Evolutionary conservation across 148 eudicot species (phyloP), one percentile per base, ranked within the genome.

Genomic region (Nepenthes mirabilis): DNA sequence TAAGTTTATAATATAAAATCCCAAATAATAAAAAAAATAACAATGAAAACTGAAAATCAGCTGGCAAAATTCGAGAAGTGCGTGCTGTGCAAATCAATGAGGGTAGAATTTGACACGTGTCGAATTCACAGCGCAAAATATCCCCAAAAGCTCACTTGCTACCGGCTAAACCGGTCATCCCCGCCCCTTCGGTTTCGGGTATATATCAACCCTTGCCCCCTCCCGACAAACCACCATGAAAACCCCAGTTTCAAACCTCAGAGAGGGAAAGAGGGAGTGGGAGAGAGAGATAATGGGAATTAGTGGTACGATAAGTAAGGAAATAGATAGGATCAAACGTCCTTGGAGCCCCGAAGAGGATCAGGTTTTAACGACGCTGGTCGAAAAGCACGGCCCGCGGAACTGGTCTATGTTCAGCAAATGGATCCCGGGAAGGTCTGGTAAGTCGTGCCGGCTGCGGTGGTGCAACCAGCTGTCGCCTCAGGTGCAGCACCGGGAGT

Each of bases 401-500:
- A 62, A 62, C 65, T 62, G 65, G 65, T 49, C 65, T 7, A 43
- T 62, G 11, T 49, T 62, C 14, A 62, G 65, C 34, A 49, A 36
- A 4, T 62, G 56, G 0, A 62, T 62, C 33, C 65, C 65, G 14
- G 65, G 65, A 1, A 47, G 65, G 1, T 51, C 65, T 2, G 65
- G 65, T 7, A 62, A 62, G 43, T 62, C 65, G 2, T 62, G 65
- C 65, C 55, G 65, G 45, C 56, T 62, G 13, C 65, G 65, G 4
- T 62, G 65, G 65, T 62, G 65, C 65, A 62, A 62, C 56, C 65
- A 62, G 55, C 65, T 62, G 12, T 62, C 65, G 8, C 65, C 65
- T 1, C 47, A 63, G 66, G 75, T 72, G 52, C 70, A 72, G 66
- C 75, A 72, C 49, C 66, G 75, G 7, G 56, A 70, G 6, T 72